A percentile compares a stretch with the other conserved stretches of the same genome.
These are phyloP conservation scores for Nakazawaea ishiwadae DNA, from an alignment of 805 yeast genomes.

Conservation along the genomic window DNA sequence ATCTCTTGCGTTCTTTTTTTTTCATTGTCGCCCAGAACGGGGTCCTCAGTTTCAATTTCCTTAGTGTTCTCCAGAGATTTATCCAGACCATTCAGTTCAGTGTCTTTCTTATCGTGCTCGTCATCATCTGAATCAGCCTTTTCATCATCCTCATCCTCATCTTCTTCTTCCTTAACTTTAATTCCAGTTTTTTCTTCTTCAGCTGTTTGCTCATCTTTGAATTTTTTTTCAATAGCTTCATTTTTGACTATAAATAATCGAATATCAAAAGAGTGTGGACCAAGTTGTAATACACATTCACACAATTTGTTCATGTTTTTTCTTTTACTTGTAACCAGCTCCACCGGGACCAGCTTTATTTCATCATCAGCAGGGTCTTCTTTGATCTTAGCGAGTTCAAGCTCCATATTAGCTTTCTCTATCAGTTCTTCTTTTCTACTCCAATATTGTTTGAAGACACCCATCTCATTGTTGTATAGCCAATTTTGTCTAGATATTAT, in stretches of 20 bases:
- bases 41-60: neutral
- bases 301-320: conserved; percentile 88
- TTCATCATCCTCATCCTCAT: conserved; percentile 13
- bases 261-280: conserved; percentile 80
- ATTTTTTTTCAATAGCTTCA: conserved; percentile 53
- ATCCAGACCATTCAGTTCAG: conserved; percentile 14
- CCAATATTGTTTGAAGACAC: conserved; percentile 78
- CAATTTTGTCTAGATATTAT: conserved; percentile 68
- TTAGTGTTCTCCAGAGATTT: neutral
- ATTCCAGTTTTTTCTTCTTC: conserved; percentile 10
- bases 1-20: conserved; percentile 13
- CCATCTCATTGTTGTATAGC: conserved; percentile 37
- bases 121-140: conserved; percentile 18
- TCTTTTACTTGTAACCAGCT: conserved; percentile 34
- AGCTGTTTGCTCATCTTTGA: conserved; percentile 26
- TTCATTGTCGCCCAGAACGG: neutral
- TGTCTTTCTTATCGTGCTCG: conserved; percentile 14
- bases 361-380: too few species aligned
- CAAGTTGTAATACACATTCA: conserved; percentile 67
- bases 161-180: conserved; percentile 18
- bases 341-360: conserved; percentile 27
- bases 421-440: conserved; percentile 28
- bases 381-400: neutral
- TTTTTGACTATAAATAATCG: conserved; percentile 82
- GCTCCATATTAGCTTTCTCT: conserved; percentile 34